Evolutionary conservation across 1,284 basidiomycete species (phyloP).

Genomic region (Neonothopanus nambi): DNA sequence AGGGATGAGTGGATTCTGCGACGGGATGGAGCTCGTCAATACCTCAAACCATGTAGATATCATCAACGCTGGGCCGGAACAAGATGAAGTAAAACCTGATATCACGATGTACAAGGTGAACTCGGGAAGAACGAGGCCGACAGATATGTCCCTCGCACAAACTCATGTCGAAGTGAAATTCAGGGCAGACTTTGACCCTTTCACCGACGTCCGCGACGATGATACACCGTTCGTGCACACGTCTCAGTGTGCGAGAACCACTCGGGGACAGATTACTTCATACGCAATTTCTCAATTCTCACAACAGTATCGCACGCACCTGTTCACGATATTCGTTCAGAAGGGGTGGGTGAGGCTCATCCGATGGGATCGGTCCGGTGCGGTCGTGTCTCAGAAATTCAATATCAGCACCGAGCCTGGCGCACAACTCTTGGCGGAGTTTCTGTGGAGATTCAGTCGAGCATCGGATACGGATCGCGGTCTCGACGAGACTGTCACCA

Average conservation of each 20-base stretch:
- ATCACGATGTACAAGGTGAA: too few species aligned
- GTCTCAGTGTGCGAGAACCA: not conserved
- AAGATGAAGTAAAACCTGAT: too few species aligned
- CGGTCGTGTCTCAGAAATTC: slow-evolving; percentile 27
- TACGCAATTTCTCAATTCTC: slow-evolving; percentile 18
- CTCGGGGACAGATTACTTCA: slow-evolving; percentile 21
- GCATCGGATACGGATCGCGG: slow-evolving; percentile 19
- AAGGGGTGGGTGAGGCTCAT: slow-evolving; percentile 25
- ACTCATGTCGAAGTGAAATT: too few species aligned
- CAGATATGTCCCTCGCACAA: too few species aligned
- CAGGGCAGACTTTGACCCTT: too few species aligned
- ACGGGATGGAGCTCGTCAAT: too few species aligned
- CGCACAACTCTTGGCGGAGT: slow-evolving; percentile 21
- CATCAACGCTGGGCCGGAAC: too few species aligned
- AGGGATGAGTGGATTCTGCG: too few species aligned
- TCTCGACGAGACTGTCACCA: slow-evolving; percentile 18
- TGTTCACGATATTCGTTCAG: slow-evolving; percentile 27
- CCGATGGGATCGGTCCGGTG: slow-evolving; percentile 31
- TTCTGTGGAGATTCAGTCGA: slow-evolving; percentile 26
- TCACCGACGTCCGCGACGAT: too few species aligned
- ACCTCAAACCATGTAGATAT: too few species aligned
- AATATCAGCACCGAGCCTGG: slow-evolving; percentile 21
- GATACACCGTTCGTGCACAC: too few species aligned
- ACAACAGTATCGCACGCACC: slow-evolving; percentile 23
- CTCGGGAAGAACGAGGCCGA: too few species aligned